phyloP scores from a whole-genome alignment of 2,329 filamentous ascomycete genomes.

The Pseudogymnoascus sp. region DNA sequence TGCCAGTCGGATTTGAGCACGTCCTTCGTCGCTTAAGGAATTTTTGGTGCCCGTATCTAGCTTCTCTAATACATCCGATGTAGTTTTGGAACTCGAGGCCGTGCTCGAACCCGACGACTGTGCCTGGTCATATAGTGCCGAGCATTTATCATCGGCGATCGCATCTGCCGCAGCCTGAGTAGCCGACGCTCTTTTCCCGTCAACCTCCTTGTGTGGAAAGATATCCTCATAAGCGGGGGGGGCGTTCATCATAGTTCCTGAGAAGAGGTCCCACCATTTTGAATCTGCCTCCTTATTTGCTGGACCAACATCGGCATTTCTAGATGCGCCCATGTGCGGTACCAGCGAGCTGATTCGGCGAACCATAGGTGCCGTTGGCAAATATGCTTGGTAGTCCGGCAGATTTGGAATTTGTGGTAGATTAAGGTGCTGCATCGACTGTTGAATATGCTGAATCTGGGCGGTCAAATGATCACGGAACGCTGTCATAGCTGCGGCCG shows the following conservation, averaged over 20 bases:
- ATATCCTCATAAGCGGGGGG: conserved; percentile 77
- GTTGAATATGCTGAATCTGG: conserved; percentile 71
- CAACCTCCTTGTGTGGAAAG: conserved; percentile 50
- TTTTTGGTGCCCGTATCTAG: conserved; percentile 57
- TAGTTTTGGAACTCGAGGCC: conserved; percentile 34
- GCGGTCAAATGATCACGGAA: conserved; percentile 67
- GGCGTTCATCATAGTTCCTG: conserved; percentile 43
- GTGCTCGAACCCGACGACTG: conserved; percentile 22
- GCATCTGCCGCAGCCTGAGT: conserved; percentile 51
- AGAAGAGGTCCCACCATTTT: conserved; percentile 63
- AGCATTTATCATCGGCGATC: conserved; percentile 52
- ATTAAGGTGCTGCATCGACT: conserved; percentile 55
- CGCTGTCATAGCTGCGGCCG: conserved; percentile 58
- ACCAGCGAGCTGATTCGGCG: conserved; percentile 66
- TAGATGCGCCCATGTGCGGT: conserved; percentile 52
- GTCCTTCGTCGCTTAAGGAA: conserved; percentile 57
- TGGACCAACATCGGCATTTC: conserved; percentile 27
- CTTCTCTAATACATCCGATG: conserved; percentile 29
- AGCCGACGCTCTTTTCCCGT: conserved; percentile 52
- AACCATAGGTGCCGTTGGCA: conserved; percentile 54
- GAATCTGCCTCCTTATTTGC: conserved; percentile 42
- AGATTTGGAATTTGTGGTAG: conserved; percentile 58
- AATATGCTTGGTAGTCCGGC: conserved; percentile 65
- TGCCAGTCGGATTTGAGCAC: conserved; percentile 54
- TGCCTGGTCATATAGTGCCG: conserved; percentile 43